These are phyloP conservation scores for Lactifluus piperatus DNA, from an alignment of 768 basidiomycete genomes.

Conservation along the genomic window DNA sequence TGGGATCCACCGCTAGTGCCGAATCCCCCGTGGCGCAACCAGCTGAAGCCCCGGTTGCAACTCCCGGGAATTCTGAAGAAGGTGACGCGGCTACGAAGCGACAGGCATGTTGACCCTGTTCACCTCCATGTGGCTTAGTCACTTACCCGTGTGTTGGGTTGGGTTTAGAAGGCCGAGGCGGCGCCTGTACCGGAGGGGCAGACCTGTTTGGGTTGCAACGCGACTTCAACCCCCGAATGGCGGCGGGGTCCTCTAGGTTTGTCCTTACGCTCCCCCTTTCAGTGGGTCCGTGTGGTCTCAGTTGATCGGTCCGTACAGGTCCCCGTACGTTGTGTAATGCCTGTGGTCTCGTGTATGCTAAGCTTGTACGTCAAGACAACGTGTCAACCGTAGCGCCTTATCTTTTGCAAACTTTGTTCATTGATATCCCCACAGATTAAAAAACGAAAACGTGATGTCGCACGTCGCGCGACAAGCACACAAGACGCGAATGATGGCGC, in stretches of 20 bases:
- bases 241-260: slow-evolving; percentile 73
- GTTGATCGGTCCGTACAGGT: slow-evolving; percentile 35
- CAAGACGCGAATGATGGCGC: slow-evolving; percentile 8
- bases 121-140: slow-evolving; percentile 7
- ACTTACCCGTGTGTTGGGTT: not conserved
- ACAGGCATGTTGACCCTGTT: slow-evolving; percentile 22
- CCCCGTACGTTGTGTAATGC: slow-evolving; percentile 81
- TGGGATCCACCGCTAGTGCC: slow-evolving; percentile 33
- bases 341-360: slow-evolving; percentile 81
- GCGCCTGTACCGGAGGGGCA: slow-evolving; percentile 50
- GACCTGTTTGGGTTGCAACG: slow-evolving; percentile 71
- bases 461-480: slow-evolving; percentile 12
- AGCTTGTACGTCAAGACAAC: slow-evolving; percentile 43
- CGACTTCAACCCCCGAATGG: slow-evolving; percentile 86
- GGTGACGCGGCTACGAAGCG: slow-evolving; percentile 23
- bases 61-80: slow-evolving; percentile 23
- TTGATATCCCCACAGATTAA: slow-evolving; percentile 18
- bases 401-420: slow-evolving; percentile 3
- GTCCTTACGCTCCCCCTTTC: slow-evolving; percentile 18
- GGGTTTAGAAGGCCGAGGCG: slow-evolving; percentile 32
- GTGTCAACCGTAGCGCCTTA: slow-evolving; percentile 4
- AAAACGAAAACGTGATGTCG: slow-evolving; percentile 21
- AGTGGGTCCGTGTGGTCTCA: slow-evolving; percentile 7
- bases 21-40: slow-evolving; percentile 14
- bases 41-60: slow-evolving; percentile 13